Evolutionary conservation across 257 asterid genomes (phyloP), one percentile per base, ranked within the genome.

Genomic region (Petrea volubilis): DNA sequence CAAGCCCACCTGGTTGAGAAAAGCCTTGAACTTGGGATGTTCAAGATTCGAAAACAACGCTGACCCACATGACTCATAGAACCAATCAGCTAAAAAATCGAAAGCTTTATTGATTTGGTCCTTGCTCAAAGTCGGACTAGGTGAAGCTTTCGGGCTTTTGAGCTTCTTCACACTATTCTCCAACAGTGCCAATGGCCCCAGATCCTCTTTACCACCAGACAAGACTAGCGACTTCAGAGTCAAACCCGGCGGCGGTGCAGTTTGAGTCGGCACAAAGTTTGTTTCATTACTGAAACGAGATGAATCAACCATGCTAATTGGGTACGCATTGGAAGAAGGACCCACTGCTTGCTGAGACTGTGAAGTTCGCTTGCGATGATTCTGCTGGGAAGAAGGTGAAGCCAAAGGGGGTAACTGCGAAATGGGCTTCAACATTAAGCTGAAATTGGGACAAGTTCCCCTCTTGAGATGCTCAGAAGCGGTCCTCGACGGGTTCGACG

Each of bases 141-240:
- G 90, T 1, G 90, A 86, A 6, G 83, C 70, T 78, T 84, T 85
- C 20, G 86, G 89, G 66, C 90, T 84, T 73, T 84, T 89, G 29
- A 91, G 88, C 90, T 77, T 89, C 85, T 87, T 91, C 60, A 91
- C 97, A 40, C 96, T 91, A 13, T 87, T 86, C 70, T 91, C 97
- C 84, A 91, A 62, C 81, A 83, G 74, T n/a, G 95, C 97, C 73
- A 91, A 75, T 18, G 97, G 90, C 74, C 79, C 83, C 77, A 89
- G 84, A 79, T 91, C 97, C 53, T 91, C 96, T 75, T 84, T 85
- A 60, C 97, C 96, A 49, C 97, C 95, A 2, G 97, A 89, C 60
- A 91, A 77, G 23, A 78, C 78, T 38, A 77, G 80, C 6, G 84
- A 91, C 71, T 74, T 82, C 15, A 74, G 83, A 52, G 62, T 21